These are phyloP conservation scores for Plantago elongata DNA, from an alignment of 257 asterid genomes.

Conservation along the genomic window DNA sequence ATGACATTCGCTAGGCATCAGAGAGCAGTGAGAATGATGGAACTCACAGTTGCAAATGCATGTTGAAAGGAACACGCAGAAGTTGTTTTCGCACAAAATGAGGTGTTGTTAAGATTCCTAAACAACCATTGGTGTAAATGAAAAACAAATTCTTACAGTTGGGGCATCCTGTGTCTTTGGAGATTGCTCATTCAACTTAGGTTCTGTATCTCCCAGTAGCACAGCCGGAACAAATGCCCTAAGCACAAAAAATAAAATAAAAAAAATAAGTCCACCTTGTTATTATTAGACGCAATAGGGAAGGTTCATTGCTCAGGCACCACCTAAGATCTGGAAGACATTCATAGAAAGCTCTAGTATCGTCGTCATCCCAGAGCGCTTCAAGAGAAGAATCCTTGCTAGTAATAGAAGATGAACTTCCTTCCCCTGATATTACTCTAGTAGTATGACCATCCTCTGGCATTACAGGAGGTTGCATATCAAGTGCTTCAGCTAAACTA, in stretches of 20 bases:
- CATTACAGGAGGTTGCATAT: conserved; percentile 95
- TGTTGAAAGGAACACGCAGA: too few species aligned
- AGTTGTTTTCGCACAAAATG: too few species aligned
- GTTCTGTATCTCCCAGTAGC: conserved; percentile 87
- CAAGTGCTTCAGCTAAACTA: conserved; percentile 96
- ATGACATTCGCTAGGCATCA: too few species aligned
- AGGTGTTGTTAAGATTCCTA: too few species aligned
- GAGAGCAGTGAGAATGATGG: too few species aligned
- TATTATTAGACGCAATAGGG: conserved; percentile 20
- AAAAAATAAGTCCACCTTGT: conserved; percentile 20
- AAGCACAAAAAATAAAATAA: conserved; percentile 25
- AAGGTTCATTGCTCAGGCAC: conserved; percentile 18
- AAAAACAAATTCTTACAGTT: conserved; percentile 47
- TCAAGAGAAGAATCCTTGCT: conserved; percentile 76
- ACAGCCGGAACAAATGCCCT: conserved; percentile 99
- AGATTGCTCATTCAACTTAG: conserved; percentile 75
- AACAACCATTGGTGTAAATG: not conserved
- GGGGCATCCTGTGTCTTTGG: conserved; percentile 69
- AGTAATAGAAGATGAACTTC: conserved; percentile 58
- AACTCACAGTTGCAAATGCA: too few species aligned
- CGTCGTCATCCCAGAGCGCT: conserved; percentile 98
- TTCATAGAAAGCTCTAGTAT: conserved; percentile 93
- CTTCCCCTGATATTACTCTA: conserved; percentile 90
- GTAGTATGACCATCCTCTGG: conserved; percentile 99
- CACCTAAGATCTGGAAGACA: conserved; percentile 96